Evolutionary conservation across 768 basidiomycete genomes (phyloP).

Genomic region (Russula olivacea): DNA sequence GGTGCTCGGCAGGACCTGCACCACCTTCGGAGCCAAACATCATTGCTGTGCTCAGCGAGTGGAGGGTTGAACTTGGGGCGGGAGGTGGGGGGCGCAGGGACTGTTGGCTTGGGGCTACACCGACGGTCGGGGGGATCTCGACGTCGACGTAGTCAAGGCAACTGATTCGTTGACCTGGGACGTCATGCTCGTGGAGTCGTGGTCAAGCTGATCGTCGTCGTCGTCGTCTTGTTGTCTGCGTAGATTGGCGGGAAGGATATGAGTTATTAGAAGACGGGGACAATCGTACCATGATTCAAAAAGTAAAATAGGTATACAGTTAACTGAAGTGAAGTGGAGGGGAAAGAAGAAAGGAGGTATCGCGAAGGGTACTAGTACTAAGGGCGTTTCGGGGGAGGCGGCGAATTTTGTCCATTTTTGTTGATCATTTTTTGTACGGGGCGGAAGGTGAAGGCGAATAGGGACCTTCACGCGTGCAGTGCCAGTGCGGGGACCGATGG

Average conservation of each 20-base stretch:
- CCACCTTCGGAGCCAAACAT: conserved; percentile 24
- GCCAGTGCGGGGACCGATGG: background rate
- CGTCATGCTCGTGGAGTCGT: background rate
- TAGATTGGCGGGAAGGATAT: background rate
- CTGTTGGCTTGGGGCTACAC: background rate
- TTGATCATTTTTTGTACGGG: background rate
- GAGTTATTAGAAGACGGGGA: conserved; percentile 16
- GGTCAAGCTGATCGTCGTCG: background rate
- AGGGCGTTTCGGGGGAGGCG: background rate
- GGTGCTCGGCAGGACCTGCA: background rate
- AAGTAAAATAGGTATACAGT: conserved; percentile 2
- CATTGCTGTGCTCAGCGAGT: conserved; percentile 46
- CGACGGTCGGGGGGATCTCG: background rate
- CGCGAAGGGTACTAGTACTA: background rate
- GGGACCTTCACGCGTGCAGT: background rate
- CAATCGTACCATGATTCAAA: conserved; percentile 7
- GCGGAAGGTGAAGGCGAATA: conserved; percentile 3
- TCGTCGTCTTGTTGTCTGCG: background rate
- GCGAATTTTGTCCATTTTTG: conserved; percentile 5
- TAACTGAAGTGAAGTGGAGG: background rate
- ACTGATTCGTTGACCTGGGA: background rate
- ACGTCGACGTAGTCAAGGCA: conserved; percentile 1
- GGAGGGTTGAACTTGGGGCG: conserved; percentile 64
- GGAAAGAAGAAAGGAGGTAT: background rate
- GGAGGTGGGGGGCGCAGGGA: conserved; percentile 60